Evolutionary conservation across 257 asterid species (phyloP).

Genomic region (Solanum dulcamara): DNA sequence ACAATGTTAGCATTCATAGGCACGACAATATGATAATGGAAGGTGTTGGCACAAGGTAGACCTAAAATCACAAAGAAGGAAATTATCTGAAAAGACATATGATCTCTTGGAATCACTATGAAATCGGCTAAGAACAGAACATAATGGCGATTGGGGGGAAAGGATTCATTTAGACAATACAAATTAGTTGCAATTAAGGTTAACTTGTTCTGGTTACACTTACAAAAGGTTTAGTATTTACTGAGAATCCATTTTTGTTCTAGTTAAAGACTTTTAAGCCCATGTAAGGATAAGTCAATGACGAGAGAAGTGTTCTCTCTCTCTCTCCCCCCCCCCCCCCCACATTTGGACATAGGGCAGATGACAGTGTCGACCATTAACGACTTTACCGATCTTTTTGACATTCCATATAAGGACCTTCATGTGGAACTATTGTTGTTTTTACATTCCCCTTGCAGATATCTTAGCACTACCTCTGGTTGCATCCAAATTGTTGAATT

Average conservation of each 20-base stretch:
- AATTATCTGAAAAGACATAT: background rate
- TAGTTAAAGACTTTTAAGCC: background rate
- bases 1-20: background rate
- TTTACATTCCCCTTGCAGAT: background rate
- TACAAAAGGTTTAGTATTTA: background rate
- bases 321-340: background rate
- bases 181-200: background rate
- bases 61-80: background rate
- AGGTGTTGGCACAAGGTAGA: background rate
- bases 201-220: background rate
- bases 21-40: background rate
- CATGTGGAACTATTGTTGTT: background rate
- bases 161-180: background rate
- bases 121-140: background rate
- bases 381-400: background rate
- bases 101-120: background rate
- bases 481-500: background rate
- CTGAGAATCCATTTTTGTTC: background rate
- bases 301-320: background rate
- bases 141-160: background rate
- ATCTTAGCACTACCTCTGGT: background rate
- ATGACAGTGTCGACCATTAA: background rate
- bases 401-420: background rate
- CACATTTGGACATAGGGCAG: background rate
- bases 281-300: background rate